Evolutionary conservation across 768 basidiomycete genomes (phyloP).

Genomic region (Pleurotus sapidus): DNA sequence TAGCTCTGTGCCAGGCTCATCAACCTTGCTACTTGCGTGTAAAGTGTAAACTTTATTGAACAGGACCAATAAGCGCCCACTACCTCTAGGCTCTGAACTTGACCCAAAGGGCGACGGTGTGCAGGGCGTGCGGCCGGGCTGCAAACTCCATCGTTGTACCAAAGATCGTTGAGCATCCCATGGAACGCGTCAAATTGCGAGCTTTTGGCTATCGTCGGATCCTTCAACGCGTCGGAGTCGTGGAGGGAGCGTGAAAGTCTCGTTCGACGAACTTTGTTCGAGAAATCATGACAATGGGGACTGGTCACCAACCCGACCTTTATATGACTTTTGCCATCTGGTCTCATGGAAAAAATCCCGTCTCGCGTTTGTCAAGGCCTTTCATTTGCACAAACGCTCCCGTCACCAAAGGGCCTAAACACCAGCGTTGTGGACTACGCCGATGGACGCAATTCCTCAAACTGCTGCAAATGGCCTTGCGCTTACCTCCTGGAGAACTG

Average conservation of each 20-base stretch:
- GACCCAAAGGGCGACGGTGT: no score
- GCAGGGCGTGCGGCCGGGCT: no score
- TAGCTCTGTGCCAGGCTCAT: no score
- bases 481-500: neutral
- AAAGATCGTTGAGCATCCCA: no score
- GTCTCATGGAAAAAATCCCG: neutral
- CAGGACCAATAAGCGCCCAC: no score
- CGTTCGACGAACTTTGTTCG: neutral
- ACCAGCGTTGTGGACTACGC: neutral
- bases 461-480: neutral
- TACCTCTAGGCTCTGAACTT: no score
- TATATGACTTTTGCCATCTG: neutral
- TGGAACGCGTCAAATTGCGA: neutral
- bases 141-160: no score
- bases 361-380: neutral
- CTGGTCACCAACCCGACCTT: neutral
- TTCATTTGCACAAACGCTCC: neutral
- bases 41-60: no score
- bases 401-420: neutral
- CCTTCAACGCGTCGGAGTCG: neutral
- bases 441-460: neutral
- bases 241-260: neutral
- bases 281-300: neutral
- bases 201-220: neutral
- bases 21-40: no score